Evolutionary conservation across 2,329 filamentous ascomycete species (phyloP).

Genomic region (Colletotrichum falcatum): DNA sequence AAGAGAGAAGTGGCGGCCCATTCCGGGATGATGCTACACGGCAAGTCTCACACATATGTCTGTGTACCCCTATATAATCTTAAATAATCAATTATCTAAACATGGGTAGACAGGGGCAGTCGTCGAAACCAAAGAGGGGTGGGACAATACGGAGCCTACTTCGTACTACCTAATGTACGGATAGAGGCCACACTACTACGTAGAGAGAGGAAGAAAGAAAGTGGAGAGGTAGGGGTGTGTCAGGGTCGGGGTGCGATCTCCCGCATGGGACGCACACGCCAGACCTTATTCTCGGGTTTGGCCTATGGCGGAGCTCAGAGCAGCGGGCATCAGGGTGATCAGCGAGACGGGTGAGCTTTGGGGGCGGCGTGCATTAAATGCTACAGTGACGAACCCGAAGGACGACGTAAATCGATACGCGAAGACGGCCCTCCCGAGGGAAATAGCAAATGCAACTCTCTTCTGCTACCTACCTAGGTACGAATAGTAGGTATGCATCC

Average conservation of each 20-base stretch:
- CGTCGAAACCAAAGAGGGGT: slow-evolving; percentile 24
- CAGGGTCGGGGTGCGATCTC: slow-evolving; percentile 26
- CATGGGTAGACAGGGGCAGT: slow-evolving; percentile 13
- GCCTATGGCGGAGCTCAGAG: slow-evolving; percentile 29
- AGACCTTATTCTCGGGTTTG: slow-evolving; percentile 37
- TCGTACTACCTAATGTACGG: too few relatives aligned
- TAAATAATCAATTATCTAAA: slow-evolving; percentile 25
- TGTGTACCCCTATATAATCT: slow-evolving; percentile 30
- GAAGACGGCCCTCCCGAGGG: background rate
- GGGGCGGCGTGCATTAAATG: slow-evolving; percentile 6
- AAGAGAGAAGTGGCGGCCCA: slow-evolving; percentile 18
- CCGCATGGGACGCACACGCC: slow-evolving; percentile 40
- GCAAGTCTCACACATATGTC: slow-evolving; percentile 30
- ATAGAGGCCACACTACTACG: too few relatives aligned
- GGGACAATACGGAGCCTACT: too few relatives aligned
- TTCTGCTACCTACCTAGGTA: too few relatives aligned
- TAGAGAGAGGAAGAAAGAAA: background rate
- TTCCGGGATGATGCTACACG: slow-evolving; percentile 39
- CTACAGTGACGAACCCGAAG: slow-evolving; percentile 9
- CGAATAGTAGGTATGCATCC: too few relatives aligned
- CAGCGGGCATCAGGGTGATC: slow-evolving; percentile 10
- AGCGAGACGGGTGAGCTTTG: slow-evolving; percentile 4
- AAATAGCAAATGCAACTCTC: background rate
- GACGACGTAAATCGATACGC: slow-evolving; percentile 8
- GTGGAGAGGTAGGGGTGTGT: background rate